Evolutionary conservation across 805 yeast genomes (phyloP).

Genomic region (Candida silvicultrix): DNA sequence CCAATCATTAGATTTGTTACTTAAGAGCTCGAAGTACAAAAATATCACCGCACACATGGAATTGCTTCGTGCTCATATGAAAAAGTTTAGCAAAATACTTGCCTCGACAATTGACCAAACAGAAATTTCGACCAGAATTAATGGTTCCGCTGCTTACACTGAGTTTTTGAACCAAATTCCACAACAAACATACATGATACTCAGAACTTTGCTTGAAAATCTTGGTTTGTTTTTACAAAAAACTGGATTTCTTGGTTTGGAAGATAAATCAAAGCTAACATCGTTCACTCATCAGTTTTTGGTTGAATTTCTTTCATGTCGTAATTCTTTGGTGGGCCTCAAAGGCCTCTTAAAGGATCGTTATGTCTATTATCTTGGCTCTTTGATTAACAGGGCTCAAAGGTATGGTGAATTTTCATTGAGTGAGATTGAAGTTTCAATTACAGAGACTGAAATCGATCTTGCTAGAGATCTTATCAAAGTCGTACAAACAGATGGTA

Average conservation of each 20-base stretch:
- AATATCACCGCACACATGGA: not conserved
- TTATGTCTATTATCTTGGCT: not conserved
- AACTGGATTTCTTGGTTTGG: not conserved
- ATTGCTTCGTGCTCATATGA: not conserved
- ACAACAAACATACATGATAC: slow-evolving; percentile 32
- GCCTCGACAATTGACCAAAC: slow-evolving; percentile 49
- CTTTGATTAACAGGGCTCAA: not conserved
- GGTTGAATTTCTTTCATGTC: not conserved
- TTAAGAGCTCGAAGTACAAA: not conserved
- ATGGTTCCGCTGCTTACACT: slow-evolving; percentile 25
- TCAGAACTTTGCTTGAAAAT: slow-evolving; percentile 24
- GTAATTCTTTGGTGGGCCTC: too few relatives aligned
- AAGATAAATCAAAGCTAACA: not conserved
- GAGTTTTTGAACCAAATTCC: slow-evolving; percentile 27
- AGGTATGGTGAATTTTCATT: not conserved
- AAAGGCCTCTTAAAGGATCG: not conserved
- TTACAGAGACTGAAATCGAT: not conserved
- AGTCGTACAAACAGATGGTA: not conserved
- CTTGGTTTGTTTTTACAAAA: slow-evolving; percentile 1
- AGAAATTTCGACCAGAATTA: slow-evolving; percentile 54
- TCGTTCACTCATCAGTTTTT: not conserved
- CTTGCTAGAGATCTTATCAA: not conserved
- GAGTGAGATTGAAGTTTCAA: not conserved
- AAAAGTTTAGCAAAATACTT: slow-evolving; percentile 12
- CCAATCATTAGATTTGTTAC: not conserved